phyloP scores from a whole-genome alignment of 208 protist species.

The Trypanosoma caninum region DNA sequence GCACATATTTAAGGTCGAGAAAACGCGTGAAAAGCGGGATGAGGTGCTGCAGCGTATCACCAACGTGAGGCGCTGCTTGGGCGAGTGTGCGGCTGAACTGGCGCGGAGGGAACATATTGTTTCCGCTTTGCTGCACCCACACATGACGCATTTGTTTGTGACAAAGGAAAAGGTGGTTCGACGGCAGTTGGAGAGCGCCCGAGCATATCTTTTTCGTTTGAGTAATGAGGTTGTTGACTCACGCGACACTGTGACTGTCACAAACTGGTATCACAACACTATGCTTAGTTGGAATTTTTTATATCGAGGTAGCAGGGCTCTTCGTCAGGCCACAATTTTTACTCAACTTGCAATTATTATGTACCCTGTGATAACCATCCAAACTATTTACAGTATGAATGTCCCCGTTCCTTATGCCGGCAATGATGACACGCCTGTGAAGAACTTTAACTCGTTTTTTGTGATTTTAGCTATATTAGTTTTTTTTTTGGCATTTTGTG shows the following conservation, averaged over 20 bases:
- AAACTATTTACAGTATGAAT: slow-evolving; percentile 85
- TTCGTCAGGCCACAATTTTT: slow-evolving; percentile 69
- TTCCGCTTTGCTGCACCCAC: slow-evolving; percentile 54
- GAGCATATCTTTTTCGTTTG: slow-evolving; percentile 61
- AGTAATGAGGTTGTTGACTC: slow-evolving; percentile 76
- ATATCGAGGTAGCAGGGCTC: slow-evolving; percentile 56
- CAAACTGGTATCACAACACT: slow-evolving; percentile 88
- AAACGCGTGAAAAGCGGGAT: slow-evolving; percentile 44
- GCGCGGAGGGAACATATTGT: slow-evolving; percentile 67
- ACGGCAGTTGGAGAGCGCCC: slow-evolving; percentile 54
- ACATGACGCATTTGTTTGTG: slow-evolving; percentile 55
- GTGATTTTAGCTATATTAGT: slow-evolving; percentile 46
- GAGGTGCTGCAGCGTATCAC: slow-evolving; percentile 74
- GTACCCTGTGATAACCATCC: slow-evolving; percentile 72
- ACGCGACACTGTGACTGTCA: slow-evolving; percentile 74
- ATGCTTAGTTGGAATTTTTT: slow-evolving; percentile 68
- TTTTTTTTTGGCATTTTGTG: slow-evolving; percentile 34
- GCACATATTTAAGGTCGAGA: slow-evolving; percentile 54
- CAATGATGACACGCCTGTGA: slow-evolving; percentile 40
- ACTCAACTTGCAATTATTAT: slow-evolving; percentile 80
- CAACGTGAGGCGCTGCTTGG: slow-evolving; percentile 74
- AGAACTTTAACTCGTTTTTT: slow-evolving; percentile 57
- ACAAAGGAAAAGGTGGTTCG: slow-evolving; percentile 43
- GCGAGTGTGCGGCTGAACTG: slow-evolving; percentile 76
- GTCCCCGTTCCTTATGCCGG: slow-evolving; percentile 63